Evolutionary conservation across 1,139 yeast genomes (phyloP).

Genomic region (Candida sojae): DNA sequence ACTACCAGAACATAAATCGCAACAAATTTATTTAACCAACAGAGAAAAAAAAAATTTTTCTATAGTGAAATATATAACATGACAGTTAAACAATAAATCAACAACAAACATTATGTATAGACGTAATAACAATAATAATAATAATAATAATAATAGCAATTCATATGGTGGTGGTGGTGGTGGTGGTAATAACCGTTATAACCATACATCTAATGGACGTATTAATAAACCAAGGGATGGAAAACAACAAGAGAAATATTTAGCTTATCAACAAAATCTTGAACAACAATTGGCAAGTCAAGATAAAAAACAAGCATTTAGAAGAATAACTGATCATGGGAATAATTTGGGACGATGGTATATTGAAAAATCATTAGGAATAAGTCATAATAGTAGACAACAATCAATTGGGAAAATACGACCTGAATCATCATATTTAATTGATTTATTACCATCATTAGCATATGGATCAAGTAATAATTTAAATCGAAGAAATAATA

Average conservation of each 20-base stretch:
- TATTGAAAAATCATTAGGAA: slow-evolving; percentile 58
- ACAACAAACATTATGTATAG: too few relatives aligned
- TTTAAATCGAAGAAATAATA: slow-evolving; percentile 25
- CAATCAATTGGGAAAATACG: slow-evolving; percentile 62
- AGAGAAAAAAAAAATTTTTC: too few relatives aligned
- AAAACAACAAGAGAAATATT: slow-evolving; percentile 16
- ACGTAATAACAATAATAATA: not conserved
- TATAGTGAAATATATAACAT: too few relatives aligned
- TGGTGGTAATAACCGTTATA: not conserved
- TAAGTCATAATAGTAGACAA: slow-evolving; percentile 18
- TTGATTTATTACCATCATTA: slow-evolving; percentile 72
- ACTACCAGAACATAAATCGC: too few relatives aligned
- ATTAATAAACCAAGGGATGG: slow-evolving; percentile 8
- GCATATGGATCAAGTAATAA: slow-evolving; percentile 46
- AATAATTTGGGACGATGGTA: slow-evolving; percentile 77
- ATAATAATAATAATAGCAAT: not conserved
- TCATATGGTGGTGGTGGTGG: too few relatives aligned
- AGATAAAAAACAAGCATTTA: slow-evolving; percentile 57
- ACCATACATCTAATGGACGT: slow-evolving; percentile 3
- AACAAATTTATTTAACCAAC: too few relatives aligned
- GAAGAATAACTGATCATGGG: slow-evolving; percentile 89
- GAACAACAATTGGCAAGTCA: slow-evolving; percentile 50
- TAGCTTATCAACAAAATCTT: slow-evolving; percentile 35
- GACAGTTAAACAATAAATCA: too few relatives aligned
- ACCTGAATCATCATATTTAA: slow-evolving; percentile 76